Conservation (phyloP, 805 yeast genomes). For the Suhomyces xylopsoci region DNA sequence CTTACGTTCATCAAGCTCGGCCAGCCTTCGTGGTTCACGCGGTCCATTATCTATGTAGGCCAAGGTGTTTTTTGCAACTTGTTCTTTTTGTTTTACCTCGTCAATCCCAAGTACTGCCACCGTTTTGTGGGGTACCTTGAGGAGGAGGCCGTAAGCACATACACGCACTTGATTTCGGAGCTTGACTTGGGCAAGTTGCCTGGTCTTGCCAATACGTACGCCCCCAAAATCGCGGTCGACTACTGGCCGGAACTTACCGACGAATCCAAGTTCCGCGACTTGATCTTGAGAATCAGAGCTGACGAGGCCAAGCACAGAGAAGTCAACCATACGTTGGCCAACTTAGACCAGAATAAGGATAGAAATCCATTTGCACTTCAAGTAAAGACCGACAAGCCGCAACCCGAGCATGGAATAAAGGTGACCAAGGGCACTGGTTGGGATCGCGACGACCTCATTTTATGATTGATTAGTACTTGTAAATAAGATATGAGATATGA, state of each 20-base stretch:
- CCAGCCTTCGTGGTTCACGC: slow-evolving; percentile 58
- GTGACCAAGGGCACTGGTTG: slow-evolving; percentile 35
- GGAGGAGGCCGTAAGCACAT: slow-evolving; percentile 73
- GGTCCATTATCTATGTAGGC: slow-evolving; percentile 52
- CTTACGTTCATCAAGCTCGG: slow-evolving; percentile 65
- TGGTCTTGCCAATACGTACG: slow-evolving; percentile 39
- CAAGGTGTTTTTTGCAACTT: slow-evolving; percentile 70
- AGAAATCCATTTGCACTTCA: slow-evolving; percentile 65
- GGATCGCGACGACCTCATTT: slow-evolving; percentile 32
- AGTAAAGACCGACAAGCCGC: slow-evolving; percentile 36
- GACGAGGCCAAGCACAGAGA: slow-evolving; percentile 80
- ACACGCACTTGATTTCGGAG: slow-evolving; percentile 53
- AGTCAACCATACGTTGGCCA: slow-evolving; percentile 74
- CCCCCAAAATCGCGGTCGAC: slow-evolving; percentile 59
- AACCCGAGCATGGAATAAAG: slow-evolving; percentile 37
- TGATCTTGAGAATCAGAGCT: slow-evolving; percentile 62
- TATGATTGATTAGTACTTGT: too few relatives aligned
- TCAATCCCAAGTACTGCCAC: slow-evolving; percentile 64
- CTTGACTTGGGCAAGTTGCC: slow-evolving; percentile 53
- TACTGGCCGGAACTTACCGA: slow-evolving; percentile 59
- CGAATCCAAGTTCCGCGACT: slow-evolving; percentile 53
- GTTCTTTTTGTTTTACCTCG: slow-evolving; percentile 58
- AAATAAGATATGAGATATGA: too few relatives aligned
- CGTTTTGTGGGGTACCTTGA: slow-evolving; percentile 76
- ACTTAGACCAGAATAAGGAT: slow-evolving; percentile 50